Evolutionary conservation across 2,329 filamentous ascomycete species (phyloP).

Genomic region (Ilyonectria mors-panacis): DNA sequence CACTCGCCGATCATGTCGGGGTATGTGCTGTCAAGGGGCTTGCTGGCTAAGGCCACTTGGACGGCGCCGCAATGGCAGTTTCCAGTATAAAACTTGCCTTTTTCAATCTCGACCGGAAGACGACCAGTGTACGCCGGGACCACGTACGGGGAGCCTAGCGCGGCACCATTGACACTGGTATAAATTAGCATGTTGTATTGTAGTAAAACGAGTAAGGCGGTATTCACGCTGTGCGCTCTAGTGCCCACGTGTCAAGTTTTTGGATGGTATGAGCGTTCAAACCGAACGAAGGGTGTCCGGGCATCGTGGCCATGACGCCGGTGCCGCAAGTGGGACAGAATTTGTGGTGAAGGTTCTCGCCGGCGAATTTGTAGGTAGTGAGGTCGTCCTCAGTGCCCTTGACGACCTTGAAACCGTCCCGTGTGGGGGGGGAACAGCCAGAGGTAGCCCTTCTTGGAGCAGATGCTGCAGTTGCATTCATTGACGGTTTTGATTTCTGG

Average conservation of each 20-base stretch:
- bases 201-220: no score
- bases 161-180: conserved; percentile 53
- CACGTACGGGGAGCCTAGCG: conserved; percentile 52
- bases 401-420: conserved; percentile 58
- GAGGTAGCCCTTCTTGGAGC: conserved; percentile 64
- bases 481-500: conserved; percentile 70
- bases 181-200: not conserved
- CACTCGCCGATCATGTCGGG: conserved; percentile 57
- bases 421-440: conserved; percentile 52
- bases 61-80: conserved; percentile 69
- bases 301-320: conserved; percentile 54
- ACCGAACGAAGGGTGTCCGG: conserved; percentile 50
- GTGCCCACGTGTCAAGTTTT: conserved; percentile 57
- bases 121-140: conserved; percentile 57
- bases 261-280: conserved; percentile 64
- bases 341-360: conserved; percentile 60
- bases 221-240: conserved; percentile 56
- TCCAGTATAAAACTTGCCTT: conserved; percentile 61
- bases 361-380: conserved; percentile 61
- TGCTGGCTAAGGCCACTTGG: conserved; percentile 58
- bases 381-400: conserved; percentile 61
- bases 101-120: conserved; percentile 57
- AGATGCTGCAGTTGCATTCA: conserved; percentile 79
- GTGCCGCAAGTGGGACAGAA: conserved; percentile 69
- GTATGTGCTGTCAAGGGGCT: conserved; percentile 58